Evolutionary conservation across 2,329 filamentous ascomycete genomes (phyloP), one percentile per base, ranked within the genome.

Genomic region (Nemania sp.): DNA sequence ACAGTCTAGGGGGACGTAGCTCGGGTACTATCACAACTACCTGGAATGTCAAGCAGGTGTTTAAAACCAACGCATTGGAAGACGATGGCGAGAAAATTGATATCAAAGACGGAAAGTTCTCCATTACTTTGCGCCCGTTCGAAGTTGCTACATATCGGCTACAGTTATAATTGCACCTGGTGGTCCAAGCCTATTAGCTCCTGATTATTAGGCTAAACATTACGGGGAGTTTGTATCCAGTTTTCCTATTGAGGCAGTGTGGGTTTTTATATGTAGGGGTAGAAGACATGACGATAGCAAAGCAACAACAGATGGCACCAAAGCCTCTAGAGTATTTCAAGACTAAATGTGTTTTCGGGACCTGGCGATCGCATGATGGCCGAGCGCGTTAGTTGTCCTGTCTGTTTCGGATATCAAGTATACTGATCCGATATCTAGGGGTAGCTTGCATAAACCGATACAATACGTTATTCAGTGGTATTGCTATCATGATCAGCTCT

Each of bases 21-120:
- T 88, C 90, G 70, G 94, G 92, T 1, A 88, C 84, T 0, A 88
- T 98, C 74, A 81, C 85, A 52, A 91, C 91, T 56, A 85, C 81
- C 8, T 87, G 95, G 79, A 83, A 89, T 27, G 89, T 98, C 29
- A 91, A 90, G 83, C 90, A 88, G 74, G 93, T 92, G 35, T 91
- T 86, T 81, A 97, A 93, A 86, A 90, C 90, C 49, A 98, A 97
- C 80, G 79, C 97, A 69, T 82, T 99, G 35, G 96, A 99, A 79
- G 96, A 99, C 79, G 92, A 97, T 74, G 80, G 90, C 63, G 90
- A 93, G 71, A 88, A 90, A 76, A 74, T 93, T 66, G 79, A 85
- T 61, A 69, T 90, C 43, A 75, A 80, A 65, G 75, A 80, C 69
- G 85, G 82, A 69, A 80, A 82, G 73, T 87, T 93, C 66, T 78